Evolutionary conservation across 1,284 basidiomycete species (phyloP).

Genomic region (Stygiomarasmius scandens): DNA sequence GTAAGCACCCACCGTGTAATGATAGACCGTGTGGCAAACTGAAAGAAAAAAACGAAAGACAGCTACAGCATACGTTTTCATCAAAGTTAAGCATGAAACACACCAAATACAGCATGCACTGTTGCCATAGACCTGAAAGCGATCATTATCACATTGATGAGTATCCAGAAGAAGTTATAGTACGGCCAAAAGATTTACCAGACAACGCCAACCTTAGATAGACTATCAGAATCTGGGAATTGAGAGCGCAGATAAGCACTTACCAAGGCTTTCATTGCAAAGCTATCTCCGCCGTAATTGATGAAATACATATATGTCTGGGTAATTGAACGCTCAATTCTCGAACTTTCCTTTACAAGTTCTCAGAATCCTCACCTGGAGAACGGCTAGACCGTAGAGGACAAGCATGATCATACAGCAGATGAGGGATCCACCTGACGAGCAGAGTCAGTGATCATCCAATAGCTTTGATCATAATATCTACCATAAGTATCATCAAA

Average conservation of each 20-base stretch:
- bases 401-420: constrained; percentile 10
- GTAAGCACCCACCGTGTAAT: neutral
- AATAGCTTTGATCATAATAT: neutral
- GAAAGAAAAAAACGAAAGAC: neutral
- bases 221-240: neutral
- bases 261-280: constrained; percentile 10
- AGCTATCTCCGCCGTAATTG: constrained; percentile 5
- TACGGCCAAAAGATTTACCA: neutral
- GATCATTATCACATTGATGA: neutral
- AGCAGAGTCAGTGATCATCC: neutral
- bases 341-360: neutral
- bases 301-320: constrained; percentile 14
- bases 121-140: neutral
- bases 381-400: constrained; percentile 11
- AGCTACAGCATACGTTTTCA: too few relatives aligned
- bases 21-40: neutral
- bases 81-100: neutral
- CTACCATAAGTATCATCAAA: neutral
- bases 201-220: neutral
- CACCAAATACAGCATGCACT: neutral
- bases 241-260: neutral
- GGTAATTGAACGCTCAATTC: neutral
- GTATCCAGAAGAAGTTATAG: too few relatives aligned
- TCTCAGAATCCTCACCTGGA: constrained; percentile 4
- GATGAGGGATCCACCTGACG: constrained; percentile 7